A percentile compares a stretch with the other conserved stretches of the same genome.
These are phyloP conservation scores for Neurospora africana DNA, from an alignment of 495 filamentous ascomycete genomes.

Conservation along the genomic window DNA sequence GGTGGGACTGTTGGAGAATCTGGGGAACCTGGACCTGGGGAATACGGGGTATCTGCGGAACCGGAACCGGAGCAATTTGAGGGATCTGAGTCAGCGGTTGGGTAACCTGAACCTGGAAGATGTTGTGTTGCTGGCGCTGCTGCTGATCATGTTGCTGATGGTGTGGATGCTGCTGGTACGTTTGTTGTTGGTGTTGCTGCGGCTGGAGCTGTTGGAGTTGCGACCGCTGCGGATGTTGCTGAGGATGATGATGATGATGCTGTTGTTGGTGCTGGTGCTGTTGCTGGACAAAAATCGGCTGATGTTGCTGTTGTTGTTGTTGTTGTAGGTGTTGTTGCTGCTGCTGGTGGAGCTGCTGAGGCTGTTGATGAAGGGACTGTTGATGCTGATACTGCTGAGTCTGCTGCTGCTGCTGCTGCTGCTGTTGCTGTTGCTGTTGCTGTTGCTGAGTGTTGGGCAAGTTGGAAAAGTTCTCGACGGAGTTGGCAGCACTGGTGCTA, in stretches of 20 bases:
- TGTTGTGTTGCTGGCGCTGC: background rate
- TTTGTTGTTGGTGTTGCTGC: background rate
- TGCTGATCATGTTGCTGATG: background rate
- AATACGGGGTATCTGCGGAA: background rate
- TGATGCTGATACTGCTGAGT: background rate
- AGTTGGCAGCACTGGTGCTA: background rate
- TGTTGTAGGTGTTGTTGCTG: background rate
- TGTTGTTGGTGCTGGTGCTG: background rate
- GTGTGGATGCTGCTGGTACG: background rate
- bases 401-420: background rate
- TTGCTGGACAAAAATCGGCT: background rate
- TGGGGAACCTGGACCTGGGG: background rate
- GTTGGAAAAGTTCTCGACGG: background rate
- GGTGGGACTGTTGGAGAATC: background rate
- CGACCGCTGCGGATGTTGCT: background rate
- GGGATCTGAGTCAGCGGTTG: background rate
- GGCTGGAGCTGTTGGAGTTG: background rate
- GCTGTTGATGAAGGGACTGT: background rate
- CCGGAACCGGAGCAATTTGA: background rate
- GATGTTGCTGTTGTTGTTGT: background rate
- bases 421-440: background rate
- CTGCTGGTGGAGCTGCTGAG: background rate
- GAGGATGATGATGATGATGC: no score
- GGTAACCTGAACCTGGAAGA: background rate
- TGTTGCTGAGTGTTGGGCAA: background rate